phyloP scores from a whole-genome alignment of 257 asterid genomes.

The Henckelia pumila region DNA sequence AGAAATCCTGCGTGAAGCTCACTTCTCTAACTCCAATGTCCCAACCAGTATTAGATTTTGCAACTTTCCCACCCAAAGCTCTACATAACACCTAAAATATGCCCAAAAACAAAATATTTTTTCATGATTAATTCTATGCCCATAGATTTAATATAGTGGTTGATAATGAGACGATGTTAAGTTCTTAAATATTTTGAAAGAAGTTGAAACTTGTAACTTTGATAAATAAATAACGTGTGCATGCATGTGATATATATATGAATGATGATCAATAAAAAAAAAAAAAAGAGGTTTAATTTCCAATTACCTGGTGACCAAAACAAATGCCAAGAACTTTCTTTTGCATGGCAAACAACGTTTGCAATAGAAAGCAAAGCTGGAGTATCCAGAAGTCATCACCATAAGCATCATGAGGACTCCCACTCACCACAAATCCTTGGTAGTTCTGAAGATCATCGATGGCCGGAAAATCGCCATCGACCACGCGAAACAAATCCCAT shows the following conservation, averaged over 20 bases:
- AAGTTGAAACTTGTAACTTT: no score
- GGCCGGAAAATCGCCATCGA: slow-evolving; percentile 58
- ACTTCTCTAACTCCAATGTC: slow-evolving; percentile 69
- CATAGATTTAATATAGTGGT: no score
- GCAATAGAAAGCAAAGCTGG: slow-evolving; percentile 50
- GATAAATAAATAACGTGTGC: no score
- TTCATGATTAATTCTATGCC: no score
- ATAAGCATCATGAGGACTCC: slow-evolving; percentile 69
- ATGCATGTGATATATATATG: no score
- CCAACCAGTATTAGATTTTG: slow-evolving; percentile 59
- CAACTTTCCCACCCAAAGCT: slow-evolving; percentile 77
- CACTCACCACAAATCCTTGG: slow-evolving; percentile 64
- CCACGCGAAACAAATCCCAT: slow-evolving; percentile 63
- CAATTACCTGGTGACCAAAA: slow-evolving; percentile 79
- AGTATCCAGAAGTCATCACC: slow-evolving; percentile 58
- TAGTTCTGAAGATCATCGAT: slow-evolving; percentile 37
- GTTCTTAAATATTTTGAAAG: no score
- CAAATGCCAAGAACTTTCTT: slow-evolving; percentile 77
- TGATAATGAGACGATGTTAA: no score
- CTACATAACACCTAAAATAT: slow-evolving; percentile 50
- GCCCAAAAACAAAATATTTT: neutral
- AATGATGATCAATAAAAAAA: no score
- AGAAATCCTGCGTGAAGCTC: slow-evolving; percentile 40
- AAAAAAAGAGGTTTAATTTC: no score
- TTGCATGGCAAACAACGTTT: slow-evolving; percentile 43